Evolutionary conservation across 1,284 basidiomycete genomes (phyloP).

Genomic region (Ustilago bromivora): DNA sequence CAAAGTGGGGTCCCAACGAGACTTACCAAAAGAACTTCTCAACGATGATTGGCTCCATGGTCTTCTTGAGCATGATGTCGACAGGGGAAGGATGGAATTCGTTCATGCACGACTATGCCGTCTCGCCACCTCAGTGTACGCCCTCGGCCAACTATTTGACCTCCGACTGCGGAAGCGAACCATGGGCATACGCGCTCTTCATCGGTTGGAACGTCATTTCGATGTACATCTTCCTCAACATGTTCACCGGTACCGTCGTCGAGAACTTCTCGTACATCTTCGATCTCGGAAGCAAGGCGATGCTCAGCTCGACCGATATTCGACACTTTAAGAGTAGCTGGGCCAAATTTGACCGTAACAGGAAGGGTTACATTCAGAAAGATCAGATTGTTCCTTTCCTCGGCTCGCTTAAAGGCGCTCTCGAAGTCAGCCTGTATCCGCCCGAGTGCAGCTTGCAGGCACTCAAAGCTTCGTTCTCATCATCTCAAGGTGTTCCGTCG

Average conservation of each 20-base stretch:
- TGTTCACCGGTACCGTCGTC: constrained; percentile 82
- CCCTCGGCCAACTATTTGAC: constrained; percentile 74
- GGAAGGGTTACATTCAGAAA: constrained; percentile 83
- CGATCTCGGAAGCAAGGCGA: constrained; percentile 85
- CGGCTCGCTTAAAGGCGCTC: constrained; percentile 50
- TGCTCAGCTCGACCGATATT: constrained; percentile 80
- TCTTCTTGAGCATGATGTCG: constrained; percentile 80
- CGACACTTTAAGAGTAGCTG: constrained; percentile 89
- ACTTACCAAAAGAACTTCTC: constrained; percentile 84
- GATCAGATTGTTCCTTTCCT: constrained; percentile 84
- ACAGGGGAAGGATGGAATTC: constrained; percentile 71
- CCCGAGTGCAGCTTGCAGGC: constrained; percentile 38
- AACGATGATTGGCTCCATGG: constrained; percentile 81
- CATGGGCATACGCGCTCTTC: constrained; percentile 88
- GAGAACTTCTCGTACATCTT: constrained; percentile 97
- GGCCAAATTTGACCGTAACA: constrained; percentile 83
- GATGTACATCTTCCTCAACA: constrained; percentile 87
- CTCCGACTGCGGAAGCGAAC: constrained; percentile 88
- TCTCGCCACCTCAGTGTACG: constrained; percentile 86
- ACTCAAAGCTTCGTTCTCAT: constrained; percentile 29
- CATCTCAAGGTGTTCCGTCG: constrained; percentile 3
- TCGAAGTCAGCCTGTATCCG: constrained; percentile 63
- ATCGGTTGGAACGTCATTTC: constrained; percentile 96
- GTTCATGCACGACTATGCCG: constrained; percentile 69
- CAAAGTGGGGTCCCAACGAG: constrained; percentile 82